phyloP scores from a whole-genome alignment of 225 moss, liverwort and hornwort genomes.

The Rhytidiadelphus loreus region DNA sequence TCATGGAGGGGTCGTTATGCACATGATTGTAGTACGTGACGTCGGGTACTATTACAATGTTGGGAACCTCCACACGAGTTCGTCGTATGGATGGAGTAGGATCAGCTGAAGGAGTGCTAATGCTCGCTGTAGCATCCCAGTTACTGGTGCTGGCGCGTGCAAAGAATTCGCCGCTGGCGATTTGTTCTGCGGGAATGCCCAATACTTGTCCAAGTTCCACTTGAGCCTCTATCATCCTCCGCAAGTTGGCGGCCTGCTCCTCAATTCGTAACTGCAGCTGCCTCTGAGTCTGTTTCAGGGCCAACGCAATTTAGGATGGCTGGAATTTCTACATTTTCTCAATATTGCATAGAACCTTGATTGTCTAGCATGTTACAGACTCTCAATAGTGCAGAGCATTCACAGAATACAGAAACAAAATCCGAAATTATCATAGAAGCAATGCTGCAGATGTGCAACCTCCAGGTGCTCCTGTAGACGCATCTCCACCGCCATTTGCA shows the following conservation, averaged over 20 bases:
- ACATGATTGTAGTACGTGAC: background rate
- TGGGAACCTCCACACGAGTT: conserved; percentile 16
- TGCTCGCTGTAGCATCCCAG: background rate
- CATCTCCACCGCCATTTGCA: conserved; percentile 72
- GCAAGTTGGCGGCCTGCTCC: conserved; percentile 64
- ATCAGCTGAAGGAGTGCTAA: background rate
- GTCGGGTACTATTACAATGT: conserved; percentile 14
- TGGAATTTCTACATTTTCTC: background rate
- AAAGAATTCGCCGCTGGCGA: conserved; percentile 12
- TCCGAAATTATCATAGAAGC: no score
- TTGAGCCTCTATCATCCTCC: conserved; percentile 70
- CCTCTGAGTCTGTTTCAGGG: conserved; percentile 48
- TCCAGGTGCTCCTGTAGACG: conserved; percentile 77
- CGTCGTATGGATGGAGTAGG: background rate
- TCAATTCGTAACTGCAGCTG: conserved; percentile 71
- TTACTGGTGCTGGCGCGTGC: background rate
- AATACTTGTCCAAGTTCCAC: conserved; percentile 20
- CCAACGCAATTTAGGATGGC: background rate
- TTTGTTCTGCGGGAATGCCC: conserved; percentile 14
- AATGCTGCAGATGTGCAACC: conserved; percentile 9
- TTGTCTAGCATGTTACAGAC: background rate
- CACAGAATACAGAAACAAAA: background rate
- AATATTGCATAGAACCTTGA: background rate
- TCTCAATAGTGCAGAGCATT: background rate
- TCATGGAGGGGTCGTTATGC: background rate